Evolutionary conservation across 2,329 filamentous ascomycete genomes (phyloP), one percentile per base, ranked within the genome.

Genomic region (Exophiala alcalophila): DNA sequence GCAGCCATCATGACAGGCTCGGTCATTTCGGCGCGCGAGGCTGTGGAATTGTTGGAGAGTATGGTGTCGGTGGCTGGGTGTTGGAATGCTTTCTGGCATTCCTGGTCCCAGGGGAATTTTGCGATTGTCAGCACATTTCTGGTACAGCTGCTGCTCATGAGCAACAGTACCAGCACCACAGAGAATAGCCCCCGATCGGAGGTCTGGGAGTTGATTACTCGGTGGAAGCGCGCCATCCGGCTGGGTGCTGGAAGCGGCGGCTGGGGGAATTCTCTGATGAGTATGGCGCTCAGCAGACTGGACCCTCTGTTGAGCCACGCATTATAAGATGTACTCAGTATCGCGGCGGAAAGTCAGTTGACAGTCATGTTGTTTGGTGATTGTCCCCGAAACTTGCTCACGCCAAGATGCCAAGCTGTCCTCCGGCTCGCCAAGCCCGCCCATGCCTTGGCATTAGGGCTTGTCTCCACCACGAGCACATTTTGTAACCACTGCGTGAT

Each of bases 21-120:
- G 2, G 8, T 46, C 19, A 46, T 40, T 15, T 46, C 35, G 11
- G 43, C 36, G 3, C 11, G 31, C 21, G 43, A 46, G 24, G 24
- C 36, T 4, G 43, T 46, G 6, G 35, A 40, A 21, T 24, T 40
- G 4, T 25, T 46, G 14, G 43, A 46, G 18, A 31, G 21, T 19
- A 46, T 46, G 43, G 43, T 46, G n/a, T 31, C 36, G 5, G 18
- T 40, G 11, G 27, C 40, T 24, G 43, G 43, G 10, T 37, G 36
- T 18, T 46, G 43, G 43, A 46, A 32, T 16, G 36, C 36, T 16
- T 46, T 46, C 25, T 46, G 43, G 43, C 43, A 46, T 33, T 46
- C 43, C 7, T 46, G 43, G 43, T 46, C 43, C 15, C 43, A 46
- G 18, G 43, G 43, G n/a, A 46, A 46, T 27, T 46, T 46, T 31